Evolutionary conservation across 139 green algal genomes (phyloP).

Genomic region (Auxenochlorella pyrenoidosa): DNA sequence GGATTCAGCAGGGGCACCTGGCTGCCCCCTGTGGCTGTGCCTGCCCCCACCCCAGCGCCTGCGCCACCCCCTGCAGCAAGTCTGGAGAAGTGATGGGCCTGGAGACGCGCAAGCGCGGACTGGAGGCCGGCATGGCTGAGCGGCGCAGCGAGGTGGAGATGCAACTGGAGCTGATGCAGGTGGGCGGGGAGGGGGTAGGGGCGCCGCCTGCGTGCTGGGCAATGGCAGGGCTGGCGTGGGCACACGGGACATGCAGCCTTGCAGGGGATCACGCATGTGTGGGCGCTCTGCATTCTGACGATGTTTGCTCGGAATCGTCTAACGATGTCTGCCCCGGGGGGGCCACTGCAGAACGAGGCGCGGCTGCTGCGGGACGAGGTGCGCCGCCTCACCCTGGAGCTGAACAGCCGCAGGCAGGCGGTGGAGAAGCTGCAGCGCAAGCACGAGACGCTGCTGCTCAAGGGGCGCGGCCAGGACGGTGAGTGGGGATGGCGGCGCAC

Average conservation of each 20-base stretch:
- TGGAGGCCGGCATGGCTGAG: constrained; percentile 85
- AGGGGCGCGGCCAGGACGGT: constrained; percentile 28
- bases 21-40: neutral
- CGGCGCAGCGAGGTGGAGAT: constrained; percentile 79
- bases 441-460: constrained; percentile 59
- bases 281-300: no score
- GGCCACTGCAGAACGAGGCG: constrained; percentile 71
- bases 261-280: no score
- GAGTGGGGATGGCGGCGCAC: neutral
- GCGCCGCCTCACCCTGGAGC: constrained; percentile 81
- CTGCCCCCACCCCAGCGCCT: neutral
- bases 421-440: constrained; percentile 80
- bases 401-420: constrained; percentile 70
- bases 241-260: no score
- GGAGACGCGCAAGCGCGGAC: constrained; percentile 78
- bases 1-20: no score
- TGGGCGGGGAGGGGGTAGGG: no score
- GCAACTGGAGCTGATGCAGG: constrained; percentile 42
- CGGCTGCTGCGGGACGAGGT: constrained; percentile 83
- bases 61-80: constrained; percentile 25
- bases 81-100: constrained; percentile 79
- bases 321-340: no score
- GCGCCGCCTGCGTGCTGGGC: no score
- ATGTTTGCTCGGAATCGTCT: neutral
- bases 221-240: no score